Evolutionary conservation across 2,329 filamentous ascomycete species (phyloP).

Genomic region (Fusarium xyrophilum): DNA sequence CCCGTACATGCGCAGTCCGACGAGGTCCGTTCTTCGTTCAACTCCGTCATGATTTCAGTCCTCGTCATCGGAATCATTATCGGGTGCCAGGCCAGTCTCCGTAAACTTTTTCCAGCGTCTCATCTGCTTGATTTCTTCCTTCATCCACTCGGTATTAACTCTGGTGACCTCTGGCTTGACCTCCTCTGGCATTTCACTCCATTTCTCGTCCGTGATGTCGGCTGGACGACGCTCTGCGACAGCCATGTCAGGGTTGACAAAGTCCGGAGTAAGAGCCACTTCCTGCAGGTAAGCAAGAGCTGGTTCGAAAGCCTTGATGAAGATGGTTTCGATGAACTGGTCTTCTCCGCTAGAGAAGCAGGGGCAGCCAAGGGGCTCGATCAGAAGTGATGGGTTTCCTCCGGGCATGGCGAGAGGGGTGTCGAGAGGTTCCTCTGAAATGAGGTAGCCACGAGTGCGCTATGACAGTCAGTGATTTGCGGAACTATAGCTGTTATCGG

Average conservation of each 20-base stretch:
- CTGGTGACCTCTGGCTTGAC: constrained; percentile 41
- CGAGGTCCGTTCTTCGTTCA: background rate
- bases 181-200: constrained; percentile 43
- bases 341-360: constrained; percentile 72
- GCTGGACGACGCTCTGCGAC: constrained; percentile 37
- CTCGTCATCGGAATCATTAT: constrained; percentile 40
- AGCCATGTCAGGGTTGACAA: constrained; percentile 50
- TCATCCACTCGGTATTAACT: constrained; percentile 31
- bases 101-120: constrained; percentile 42
- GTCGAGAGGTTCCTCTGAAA: constrained; percentile 59
- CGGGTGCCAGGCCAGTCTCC: constrained; percentile 40
- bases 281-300: constrained; percentile 69
- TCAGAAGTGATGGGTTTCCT: constrained; percentile 53
- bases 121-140: constrained; percentile 36
- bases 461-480: constrained; percentile 41
- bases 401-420: constrained; percentile 60
- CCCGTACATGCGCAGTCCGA: background rate
- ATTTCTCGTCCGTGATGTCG: constrained; percentile 42
- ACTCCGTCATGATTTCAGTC: constrained; percentile 11
- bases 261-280: constrained; percentile 53
- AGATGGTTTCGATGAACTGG: constrained; percentile 65
- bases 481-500: background rate
- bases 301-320: constrained; percentile 60
- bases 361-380: constrained; percentile 65
- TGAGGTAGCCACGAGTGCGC: constrained; percentile 67